Percentiles rank a stretch among this genome's conserved stretches.
Conservation (phyloP, 2,329 filamentous ascomycete genomes). For the Fusarium avenaceum region DNA sequence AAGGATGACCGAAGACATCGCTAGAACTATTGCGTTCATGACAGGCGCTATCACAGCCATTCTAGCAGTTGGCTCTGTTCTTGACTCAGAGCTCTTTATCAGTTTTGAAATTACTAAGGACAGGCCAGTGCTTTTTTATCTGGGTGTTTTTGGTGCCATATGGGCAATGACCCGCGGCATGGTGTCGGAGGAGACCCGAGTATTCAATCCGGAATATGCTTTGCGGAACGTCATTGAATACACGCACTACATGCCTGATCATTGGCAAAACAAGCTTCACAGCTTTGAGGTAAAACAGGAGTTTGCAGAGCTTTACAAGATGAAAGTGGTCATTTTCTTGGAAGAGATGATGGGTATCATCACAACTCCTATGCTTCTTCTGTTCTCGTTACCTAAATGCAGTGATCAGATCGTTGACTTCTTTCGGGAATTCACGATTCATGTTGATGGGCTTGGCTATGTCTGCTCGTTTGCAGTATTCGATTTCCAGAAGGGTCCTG, state of each 20-base stretch:
- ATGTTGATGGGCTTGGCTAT: slow-evolving; percentile 95
- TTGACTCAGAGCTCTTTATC: slow-evolving; percentile 91
- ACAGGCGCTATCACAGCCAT: slow-evolving; percentile 89
- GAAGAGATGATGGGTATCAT: slow-evolving; percentile 95
- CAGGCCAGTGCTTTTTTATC: slow-evolving; percentile 90
- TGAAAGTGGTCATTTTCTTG: slow-evolving; percentile 90
- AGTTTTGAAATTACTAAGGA: slow-evolving; percentile 92
- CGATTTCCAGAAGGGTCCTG: slow-evolving; percentile 88
- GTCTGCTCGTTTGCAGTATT: slow-evolving; percentile 98
- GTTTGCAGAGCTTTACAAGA: slow-evolving; percentile 90
- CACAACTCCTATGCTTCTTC: slow-evolving; percentile 89
- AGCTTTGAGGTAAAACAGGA: slow-evolving; percentile 93
- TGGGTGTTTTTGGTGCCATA: slow-evolving; percentile 83
- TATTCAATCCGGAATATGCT: slow-evolving; percentile 93
- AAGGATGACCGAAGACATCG: slow-evolving; percentile 88
- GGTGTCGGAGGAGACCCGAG: slow-evolving; percentile 87
- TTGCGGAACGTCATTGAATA: slow-evolving; percentile 91
- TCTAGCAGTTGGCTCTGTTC: slow-evolving; percentile 83
- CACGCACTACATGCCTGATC: slow-evolving; percentile 89
- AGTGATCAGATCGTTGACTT: slow-evolving; percentile 97
- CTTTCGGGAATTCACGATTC: slow-evolving; percentile 96
- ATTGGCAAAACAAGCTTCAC: slow-evolving; percentile 92
- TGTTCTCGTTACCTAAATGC: slow-evolving; percentile 86
- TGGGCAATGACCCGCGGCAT: slow-evolving; percentile 87
- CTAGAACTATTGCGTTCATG: slow-evolving; percentile 88